A percentile compares a stretch with the other conserved stretches of the same genome.
phyloP scores from a whole-genome alignment of 129 eudicot genomes.

The Flaveria brownii region DNA sequence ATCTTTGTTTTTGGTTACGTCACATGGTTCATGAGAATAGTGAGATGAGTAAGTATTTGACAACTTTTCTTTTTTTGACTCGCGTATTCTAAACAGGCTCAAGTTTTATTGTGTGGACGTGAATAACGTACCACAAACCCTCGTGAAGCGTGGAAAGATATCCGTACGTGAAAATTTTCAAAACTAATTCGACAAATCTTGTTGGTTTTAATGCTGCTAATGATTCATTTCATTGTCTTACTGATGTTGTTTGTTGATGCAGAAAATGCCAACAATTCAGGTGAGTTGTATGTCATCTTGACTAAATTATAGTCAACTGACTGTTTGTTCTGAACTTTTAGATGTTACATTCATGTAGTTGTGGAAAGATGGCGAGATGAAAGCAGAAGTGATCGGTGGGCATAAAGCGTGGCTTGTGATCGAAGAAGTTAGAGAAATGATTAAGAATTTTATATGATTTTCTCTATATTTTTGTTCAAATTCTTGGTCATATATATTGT shows the following conservation, averaged over 20 bases:
- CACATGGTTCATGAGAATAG: not conserved
- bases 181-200: not conserved
- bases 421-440: slow-evolving; percentile 94
- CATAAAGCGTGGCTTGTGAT: slow-evolving; percentile 98
- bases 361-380: slow-evolving; percentile 98
- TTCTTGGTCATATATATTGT: slow-evolving; percentile 31
- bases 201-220: not conserved
- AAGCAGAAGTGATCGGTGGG: slow-evolving; percentile 97
- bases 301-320: not conserved
- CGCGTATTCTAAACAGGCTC: slow-evolving; percentile 41
- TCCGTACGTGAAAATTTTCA: slow-evolving; percentile 50
- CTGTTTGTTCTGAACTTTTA: not conserved
- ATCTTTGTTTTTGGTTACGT: slow-evolving; percentile 1
- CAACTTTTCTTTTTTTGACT: not conserved
- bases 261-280: slow-evolving; percentile 99
- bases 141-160: slow-evolving; percentile 89
- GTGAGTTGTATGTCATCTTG: slow-evolving; percentile 39
- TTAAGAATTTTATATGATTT: slow-evolving; percentile 51
- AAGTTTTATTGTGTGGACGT: slow-evolving; percentile 83
- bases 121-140: slow-evolving; percentile 87
- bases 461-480: slow-evolving; percentile 3
- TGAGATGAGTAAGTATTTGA: not conserved
- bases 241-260: slow-evolving; percentile 21
- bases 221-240: not conserved
- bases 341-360: slow-evolving; percentile 46